phyloP scores from a whole-genome alignment of 2,329 filamentous ascomycete species.

The Diaporthe capsici region DNA sequence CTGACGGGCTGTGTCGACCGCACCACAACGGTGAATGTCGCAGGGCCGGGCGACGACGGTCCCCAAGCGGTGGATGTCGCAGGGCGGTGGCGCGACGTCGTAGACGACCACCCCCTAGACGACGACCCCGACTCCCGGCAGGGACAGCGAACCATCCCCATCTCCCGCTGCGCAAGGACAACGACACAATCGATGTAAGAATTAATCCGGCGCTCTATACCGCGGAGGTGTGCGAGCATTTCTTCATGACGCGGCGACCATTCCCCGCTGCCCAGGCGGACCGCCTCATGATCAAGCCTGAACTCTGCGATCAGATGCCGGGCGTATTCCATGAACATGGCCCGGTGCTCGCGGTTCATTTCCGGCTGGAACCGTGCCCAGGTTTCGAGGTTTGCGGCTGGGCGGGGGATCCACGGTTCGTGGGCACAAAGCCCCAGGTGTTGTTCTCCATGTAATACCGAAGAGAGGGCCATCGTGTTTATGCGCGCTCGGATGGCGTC shows the following conservation, averaged over 20 bases:
- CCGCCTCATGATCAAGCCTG: background rate
- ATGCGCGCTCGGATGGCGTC: background rate
- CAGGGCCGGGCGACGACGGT: too few relatives aligned
- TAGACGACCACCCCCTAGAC: background rate
- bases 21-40: too few relatives aligned
- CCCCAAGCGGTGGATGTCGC: too few relatives aligned
- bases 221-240: too few relatives aligned
- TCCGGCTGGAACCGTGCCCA: background rate
- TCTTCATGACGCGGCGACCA: too few relatives aligned
- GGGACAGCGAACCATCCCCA: background rate
- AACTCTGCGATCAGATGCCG: background rate
- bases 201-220: background rate
- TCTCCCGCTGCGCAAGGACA: background rate
- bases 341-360: background rate
- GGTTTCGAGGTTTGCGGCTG: background rate
- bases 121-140: background rate
- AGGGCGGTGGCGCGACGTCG: too few relatives aligned
- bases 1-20: too few relatives aligned
- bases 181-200: background rate
- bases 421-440: background rate
- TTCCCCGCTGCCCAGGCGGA: accelerated
- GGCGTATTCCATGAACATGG: background rate
- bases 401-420: background rate
- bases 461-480: background rate
- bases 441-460: background rate